A percentile compares a stretch with the other conserved stretches of the same genome.
phyloP scores from a whole-genome alignment of 306 rosid species.

The Inga laurina region DNA sequence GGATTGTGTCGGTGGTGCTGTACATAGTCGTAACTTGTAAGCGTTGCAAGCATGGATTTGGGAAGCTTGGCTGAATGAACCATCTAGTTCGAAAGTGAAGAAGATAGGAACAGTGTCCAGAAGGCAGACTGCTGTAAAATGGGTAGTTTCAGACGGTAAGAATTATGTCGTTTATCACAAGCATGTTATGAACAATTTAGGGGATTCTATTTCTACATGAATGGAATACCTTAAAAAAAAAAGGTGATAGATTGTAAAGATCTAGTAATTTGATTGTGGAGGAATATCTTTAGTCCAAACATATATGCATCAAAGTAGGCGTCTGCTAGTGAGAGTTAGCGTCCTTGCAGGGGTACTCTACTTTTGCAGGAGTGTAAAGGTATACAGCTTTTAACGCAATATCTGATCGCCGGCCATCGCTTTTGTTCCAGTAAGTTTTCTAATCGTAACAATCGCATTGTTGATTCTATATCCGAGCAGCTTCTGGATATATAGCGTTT shows the following conservation, averaged over 20 bases:
- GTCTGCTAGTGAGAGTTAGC: not conserved
- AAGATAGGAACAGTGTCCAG: slow-evolving; percentile 19
- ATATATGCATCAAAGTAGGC: not conserved
- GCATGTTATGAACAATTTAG: slow-evolving; percentile 52
- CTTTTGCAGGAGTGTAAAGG: not conserved
- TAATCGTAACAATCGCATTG: not conserved
- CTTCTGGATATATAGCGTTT: not conserved
- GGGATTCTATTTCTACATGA: slow-evolving; percentile 45
- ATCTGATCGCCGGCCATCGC: not conserved
- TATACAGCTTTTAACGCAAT: not conserved
- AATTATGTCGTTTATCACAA: slow-evolving; percentile 45
- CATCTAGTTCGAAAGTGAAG: slow-evolving; percentile 40
- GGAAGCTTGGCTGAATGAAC: slow-evolving; percentile 40
- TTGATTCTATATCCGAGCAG: not conserved
- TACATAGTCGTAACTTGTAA: slow-evolving; percentile 53
- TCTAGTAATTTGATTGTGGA: not conserved
- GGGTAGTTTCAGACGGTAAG: slow-evolving; percentile 48
- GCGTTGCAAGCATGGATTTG: slow-evolving; percentile 52
- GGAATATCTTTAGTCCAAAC: not conserved
- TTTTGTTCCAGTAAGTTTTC: not conserved
- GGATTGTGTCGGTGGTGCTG: slow-evolving; percentile 62
- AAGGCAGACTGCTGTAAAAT: slow-evolving; percentile 53
- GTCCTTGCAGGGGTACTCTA: not conserved
- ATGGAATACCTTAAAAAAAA: slow-evolving; percentile 40
- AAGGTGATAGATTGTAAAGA: slow-evolving; percentile 20